A percentile compares a stretch with the other conserved stretches of the same genome.
These are phyloP conservation scores for Nematocida homosporus DNA, from an alignment of 371 early-diverging fungal species.

Conservation along the genomic window DNA sequence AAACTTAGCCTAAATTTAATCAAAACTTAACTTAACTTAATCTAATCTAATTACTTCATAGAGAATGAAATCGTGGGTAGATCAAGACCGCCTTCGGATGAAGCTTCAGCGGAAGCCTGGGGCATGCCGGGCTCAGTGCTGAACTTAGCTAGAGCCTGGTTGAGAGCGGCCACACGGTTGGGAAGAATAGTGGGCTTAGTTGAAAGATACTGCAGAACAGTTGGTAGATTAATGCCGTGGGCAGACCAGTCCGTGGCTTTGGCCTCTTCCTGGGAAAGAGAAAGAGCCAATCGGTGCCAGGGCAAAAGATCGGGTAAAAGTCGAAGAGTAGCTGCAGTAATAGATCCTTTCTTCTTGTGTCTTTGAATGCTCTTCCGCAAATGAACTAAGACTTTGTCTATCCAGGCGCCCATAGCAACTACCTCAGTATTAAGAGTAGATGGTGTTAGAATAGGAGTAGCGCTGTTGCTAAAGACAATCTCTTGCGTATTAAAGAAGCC, in stretches of 20 bases:
- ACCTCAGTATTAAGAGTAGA: slow-evolving; percentile 2
- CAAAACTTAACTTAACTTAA: background rate
- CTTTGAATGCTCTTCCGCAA: slow-evolving; percentile 17
- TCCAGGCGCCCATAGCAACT: slow-evolving; percentile 40
- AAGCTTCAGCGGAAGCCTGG: background rate
- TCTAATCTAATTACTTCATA: background rate
- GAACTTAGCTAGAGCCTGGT: background rate
- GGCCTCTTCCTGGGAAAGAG: slow-evolving; percentile 20
- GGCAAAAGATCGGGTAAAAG: slow-evolving; percentile 30
- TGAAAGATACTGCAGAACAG: slow-evolving; percentile 38
- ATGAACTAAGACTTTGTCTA: slow-evolving; percentile 33
- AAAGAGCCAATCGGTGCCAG: slow-evolving; percentile 37
- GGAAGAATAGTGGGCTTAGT: slow-evolving; percentile 32
- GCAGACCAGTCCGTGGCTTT: slow-evolving; percentile 33
- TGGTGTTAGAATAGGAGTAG: background rate
- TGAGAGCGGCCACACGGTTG: slow-evolving; percentile 2
- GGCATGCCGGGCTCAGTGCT: background rate
- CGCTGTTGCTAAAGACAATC: background rate
- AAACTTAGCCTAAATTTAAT: background rate
- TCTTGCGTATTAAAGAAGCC: background rate
- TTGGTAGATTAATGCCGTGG: slow-evolving; percentile 11
- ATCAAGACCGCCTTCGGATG: slow-evolving; percentile 23
- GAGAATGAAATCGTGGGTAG: slow-evolving; percentile 17
- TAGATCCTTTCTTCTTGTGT: slow-evolving; percentile 21
- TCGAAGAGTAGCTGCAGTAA: background rate